Conservation (phyloP, 1,284 basidiomycete genomes). For the Psilocybe mexicana region DNA sequence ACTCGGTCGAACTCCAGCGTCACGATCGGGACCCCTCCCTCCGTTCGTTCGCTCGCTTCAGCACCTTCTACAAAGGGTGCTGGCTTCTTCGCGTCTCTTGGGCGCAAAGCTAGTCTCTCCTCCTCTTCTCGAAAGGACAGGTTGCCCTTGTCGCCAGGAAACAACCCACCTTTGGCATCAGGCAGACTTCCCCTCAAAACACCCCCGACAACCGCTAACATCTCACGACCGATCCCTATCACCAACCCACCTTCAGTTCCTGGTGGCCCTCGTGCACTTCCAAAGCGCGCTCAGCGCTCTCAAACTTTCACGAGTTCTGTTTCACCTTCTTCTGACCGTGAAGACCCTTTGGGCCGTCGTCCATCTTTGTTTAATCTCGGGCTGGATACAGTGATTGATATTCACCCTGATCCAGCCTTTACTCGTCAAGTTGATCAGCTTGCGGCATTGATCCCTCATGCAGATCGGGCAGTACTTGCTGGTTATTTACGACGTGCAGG, state of each 20-base stretch:
- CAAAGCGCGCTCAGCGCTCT: conserved; percentile 59
- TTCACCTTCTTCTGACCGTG: conserved; percentile 43
- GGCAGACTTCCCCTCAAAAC: conserved; percentile 6
- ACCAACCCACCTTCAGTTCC: conserved; percentile 54
- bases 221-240: conserved; percentile 36
- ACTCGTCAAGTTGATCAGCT: conserved; percentile 70
- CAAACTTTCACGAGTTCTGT: conserved; percentile 59
- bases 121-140: conserved; percentile 27
- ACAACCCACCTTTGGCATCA: conserved; percentile 8
- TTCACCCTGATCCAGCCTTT: conserved; percentile 51
- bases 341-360: conserved; percentile 44
- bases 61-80: conserved; percentile 43
- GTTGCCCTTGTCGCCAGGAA: conserved; percentile 14
- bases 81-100: conserved; percentile 74
- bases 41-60: conserved; percentile 38
- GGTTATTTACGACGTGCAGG: conserved; percentile 74
- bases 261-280: conserved; percentile 76
- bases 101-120: conserved; percentile 63
- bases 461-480: conserved; percentile 67
- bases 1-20: conserved; percentile 33
- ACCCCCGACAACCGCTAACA: conserved; percentile 18
- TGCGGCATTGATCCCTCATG: conserved; percentile 74
- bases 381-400: conserved; percentile 23
- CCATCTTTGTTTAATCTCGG: conserved; percentile 49
- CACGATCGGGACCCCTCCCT: conserved; percentile 35